phyloP scores from a whole-genome alignment of 129 eudicot genomes.

The Sambucus nigra region DNA sequence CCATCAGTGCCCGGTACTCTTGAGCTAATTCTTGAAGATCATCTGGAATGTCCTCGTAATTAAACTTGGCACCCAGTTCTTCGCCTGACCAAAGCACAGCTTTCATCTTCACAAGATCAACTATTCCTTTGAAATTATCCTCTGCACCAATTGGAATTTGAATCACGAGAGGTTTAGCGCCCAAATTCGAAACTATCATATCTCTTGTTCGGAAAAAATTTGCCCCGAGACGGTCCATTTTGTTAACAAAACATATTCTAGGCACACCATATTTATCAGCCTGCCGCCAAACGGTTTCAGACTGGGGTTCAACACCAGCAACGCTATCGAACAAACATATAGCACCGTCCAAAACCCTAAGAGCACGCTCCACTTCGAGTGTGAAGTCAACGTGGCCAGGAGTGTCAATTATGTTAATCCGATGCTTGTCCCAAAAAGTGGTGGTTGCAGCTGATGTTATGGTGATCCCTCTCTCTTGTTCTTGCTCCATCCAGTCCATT shows the following conservation, averaged over 20 bases:
- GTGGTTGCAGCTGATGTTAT: conserved; percentile 99
- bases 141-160: conserved; percentile 89
- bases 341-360: conserved; percentile 94
- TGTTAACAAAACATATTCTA: conserved; percentile 89
- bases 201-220: conserved; percentile 86
- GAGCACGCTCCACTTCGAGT: conserved; percentile 98
- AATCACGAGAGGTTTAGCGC: conserved; percentile 88
- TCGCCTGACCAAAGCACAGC: conserved; percentile 93
- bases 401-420: conserved; percentile 95
- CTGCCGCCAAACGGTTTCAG: conserved; percentile 98
- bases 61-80: conserved; percentile 85
- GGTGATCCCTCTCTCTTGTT: conserved; percentile 95
- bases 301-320: conserved; percentile 97
- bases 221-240: conserved; percentile 96
- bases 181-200: conserved; percentile 78
- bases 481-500: conserved; percentile 99
- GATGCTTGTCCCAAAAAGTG: conserved; percentile 87
- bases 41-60: conserved; percentile 72
- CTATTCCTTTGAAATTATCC: conserved; percentile 63
- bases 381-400: conserved; percentile 99
- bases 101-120: conserved; percentile 86
- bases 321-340: conserved; percentile 93
- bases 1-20: conserved; percentile 52
- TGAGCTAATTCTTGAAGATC: conserved; percentile 66
- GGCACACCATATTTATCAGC: conserved; percentile 98